Conservation (phyloP, 495 filamentous ascomycete species). For the Neurospora sp. region DNA sequence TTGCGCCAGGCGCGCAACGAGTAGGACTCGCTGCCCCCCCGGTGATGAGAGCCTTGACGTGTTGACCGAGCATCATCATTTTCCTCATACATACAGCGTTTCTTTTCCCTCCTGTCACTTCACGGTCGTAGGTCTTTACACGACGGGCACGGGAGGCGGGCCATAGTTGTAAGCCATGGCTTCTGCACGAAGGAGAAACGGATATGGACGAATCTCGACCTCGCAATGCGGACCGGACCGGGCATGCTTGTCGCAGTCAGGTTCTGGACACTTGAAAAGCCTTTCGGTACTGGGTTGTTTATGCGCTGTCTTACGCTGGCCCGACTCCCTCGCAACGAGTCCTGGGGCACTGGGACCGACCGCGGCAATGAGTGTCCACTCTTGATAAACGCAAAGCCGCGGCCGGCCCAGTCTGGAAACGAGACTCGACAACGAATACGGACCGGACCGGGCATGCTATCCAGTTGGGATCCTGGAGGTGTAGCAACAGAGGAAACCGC, state of each 20-base stretch:
- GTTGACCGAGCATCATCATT: no score
- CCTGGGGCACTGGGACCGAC: not conserved
- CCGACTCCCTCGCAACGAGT: not conserved
- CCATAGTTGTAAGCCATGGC: constrained; percentile 40
- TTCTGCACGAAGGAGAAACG: no score
- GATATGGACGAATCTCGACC: no score
- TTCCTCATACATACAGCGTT: no score
- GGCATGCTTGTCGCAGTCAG: no score
- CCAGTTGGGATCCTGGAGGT: not conserved
- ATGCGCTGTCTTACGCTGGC: not conserved
- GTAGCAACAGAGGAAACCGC: not conserved
- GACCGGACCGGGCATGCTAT: not conserved
- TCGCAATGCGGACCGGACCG: no score
- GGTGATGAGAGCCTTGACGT: no score
- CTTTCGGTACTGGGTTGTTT: no score
- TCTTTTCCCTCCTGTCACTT: no score
- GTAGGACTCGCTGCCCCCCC: no score
- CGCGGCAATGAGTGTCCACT: not conserved
- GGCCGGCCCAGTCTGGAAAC: not conserved
- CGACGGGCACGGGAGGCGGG: constrained; percentile 40
- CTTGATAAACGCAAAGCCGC: not conserved
- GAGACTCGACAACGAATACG: not conserved
- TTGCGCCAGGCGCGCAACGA: no score
- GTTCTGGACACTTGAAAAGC: no score
- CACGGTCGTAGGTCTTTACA: not conserved